phyloP scores from a whole-genome alignment of 768 basidiomycete species.

The Agrocybe pediades region DNA sequence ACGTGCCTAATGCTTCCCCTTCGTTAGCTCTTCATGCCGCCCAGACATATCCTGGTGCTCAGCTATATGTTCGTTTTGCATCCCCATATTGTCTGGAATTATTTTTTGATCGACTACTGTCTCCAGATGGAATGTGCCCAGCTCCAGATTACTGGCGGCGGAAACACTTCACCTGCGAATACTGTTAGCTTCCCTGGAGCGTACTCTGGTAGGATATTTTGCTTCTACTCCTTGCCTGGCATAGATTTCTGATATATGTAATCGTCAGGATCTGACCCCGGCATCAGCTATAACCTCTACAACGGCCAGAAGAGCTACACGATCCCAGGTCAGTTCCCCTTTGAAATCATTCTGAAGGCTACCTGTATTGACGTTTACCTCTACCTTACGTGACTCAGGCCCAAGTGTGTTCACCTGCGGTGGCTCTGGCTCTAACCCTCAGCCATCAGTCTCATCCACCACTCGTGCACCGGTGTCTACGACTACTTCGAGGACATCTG shows the following conservation, averaged over 20 bases:
- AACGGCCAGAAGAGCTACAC: slow-evolving; percentile 35
- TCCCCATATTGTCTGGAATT: neutral
- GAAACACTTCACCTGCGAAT: slow-evolving; percentile 36
- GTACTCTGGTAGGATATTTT: slow-evolving; percentile 32
- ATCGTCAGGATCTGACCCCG: slow-evolving; percentile 41
- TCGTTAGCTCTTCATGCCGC: slow-evolving; percentile 44
- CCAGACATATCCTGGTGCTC: slow-evolving; percentile 49
- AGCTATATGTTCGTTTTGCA: slow-evolving; percentile 45
- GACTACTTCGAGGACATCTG: slow-evolving; percentile 10
- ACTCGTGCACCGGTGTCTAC: neutral
- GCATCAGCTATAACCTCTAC: slow-evolving; percentile 49
- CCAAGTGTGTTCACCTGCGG: slow-evolving; percentile 40
- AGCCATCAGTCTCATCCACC: slow-evolving; percentile 11
- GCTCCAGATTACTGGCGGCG: slow-evolving; percentile 45
- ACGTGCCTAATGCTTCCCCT: neutral
- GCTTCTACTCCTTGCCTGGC: neutral
- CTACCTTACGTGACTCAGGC: slow-evolving; percentile 19
- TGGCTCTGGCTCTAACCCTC: slow-evolving; percentile 17
- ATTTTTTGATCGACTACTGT: neutral
- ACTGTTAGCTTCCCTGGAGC: slow-evolving; percentile 50
- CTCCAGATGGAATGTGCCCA: slow-evolving; percentile 46
- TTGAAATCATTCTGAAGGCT: too few relatives aligned
- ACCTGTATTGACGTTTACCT: neutral
- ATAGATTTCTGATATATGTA: neutral
- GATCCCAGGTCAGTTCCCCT: slow-evolving; percentile 39